Conservation (phyloP, 805 yeast species). For the Cyberlindnera bimundalis region DNA sequence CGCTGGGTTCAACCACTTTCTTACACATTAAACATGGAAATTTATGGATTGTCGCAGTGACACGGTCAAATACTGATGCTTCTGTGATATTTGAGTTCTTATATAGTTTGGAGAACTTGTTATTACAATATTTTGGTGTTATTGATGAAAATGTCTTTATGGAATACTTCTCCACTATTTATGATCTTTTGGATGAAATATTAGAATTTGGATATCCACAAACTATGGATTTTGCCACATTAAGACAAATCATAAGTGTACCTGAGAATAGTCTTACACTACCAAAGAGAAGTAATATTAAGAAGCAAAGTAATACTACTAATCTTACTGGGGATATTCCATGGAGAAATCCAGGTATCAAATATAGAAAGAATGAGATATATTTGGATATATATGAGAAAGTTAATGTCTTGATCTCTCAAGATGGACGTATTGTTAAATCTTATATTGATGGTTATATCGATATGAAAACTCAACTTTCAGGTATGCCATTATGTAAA, state of each 20-base stretch:
- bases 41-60: constrained; percentile 84
- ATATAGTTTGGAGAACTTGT: constrained; percentile 52
- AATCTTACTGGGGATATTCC: constrained; percentile 33
- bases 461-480: constrained; percentile 62
- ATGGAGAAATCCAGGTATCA: constrained; percentile 71
- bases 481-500: constrained; percentile 81
- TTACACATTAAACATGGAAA: constrained; percentile 61
- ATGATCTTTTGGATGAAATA: constrained; percentile 75
- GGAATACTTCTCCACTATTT: constrained; percentile 63
- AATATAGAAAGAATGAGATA: constrained; percentile 79
- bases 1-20: constrained; percentile 91
- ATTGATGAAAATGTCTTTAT: constrained; percentile 47
- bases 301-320: constrained; percentile 5
- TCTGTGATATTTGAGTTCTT: constrained; percentile 76
- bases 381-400: constrained; percentile 73
- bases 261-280: constrained; percentile 4
- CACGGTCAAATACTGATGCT: constrained; percentile 85
- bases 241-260: constrained; percentile 36
- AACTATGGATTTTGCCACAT: constrained; percentile 46
- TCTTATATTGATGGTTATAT: constrained; percentile 77
- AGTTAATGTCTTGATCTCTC: constrained; percentile 64
- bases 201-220: constrained; percentile 79
- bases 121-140: constrained; percentile 39
- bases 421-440: constrained; percentile 59
- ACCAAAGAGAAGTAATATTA: not conserved